Conservation (phyloP, 2,329 filamentous ascomycete species). For the Onygenales sp. region DNA sequence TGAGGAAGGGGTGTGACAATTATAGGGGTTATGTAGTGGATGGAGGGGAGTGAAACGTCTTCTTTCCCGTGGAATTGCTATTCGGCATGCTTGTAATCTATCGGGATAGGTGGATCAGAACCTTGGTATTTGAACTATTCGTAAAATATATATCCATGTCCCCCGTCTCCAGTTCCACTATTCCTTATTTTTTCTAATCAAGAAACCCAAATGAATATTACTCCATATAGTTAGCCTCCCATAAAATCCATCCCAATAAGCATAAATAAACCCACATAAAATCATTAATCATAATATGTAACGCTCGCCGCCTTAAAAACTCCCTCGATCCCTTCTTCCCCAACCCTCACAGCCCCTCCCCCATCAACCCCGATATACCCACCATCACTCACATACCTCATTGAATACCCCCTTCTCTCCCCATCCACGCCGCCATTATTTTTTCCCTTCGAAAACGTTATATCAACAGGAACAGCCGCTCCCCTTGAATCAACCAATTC, state of each 20-base stretch:
- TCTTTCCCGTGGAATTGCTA: neutral
- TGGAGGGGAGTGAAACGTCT: no score
- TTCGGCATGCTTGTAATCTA: neutral
- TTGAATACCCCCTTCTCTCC: slow-evolving; percentile 7
- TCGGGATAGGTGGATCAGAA: neutral
- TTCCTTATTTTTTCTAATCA: neutral
- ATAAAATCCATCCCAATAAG: neutral
- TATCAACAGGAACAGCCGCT: slow-evolving; percentile 9
- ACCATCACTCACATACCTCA: neutral
- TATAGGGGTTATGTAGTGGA: neutral
- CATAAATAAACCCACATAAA: neutral
- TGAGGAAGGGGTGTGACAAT: neutral
- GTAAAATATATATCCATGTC: no score
- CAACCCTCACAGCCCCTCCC: slow-evolving; percentile 3
- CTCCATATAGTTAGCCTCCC: neutral
- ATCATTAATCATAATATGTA: slow-evolving; percentile 12
- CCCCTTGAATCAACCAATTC: slow-evolving; percentile 1
- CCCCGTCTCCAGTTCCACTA: no score
- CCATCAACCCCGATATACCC: slow-evolving; percentile 5
- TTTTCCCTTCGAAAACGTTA: slow-evolving; percentile 3
- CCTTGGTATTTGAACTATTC: no score
- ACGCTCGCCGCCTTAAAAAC: slow-evolving; percentile 11
- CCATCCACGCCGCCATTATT: neutral
- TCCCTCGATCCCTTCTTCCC: neutral
- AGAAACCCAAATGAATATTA: neutral